Conservation (phyloP, 2,329 filamentous ascomycete genomes). For the Trichoderma harzianum region DNA sequence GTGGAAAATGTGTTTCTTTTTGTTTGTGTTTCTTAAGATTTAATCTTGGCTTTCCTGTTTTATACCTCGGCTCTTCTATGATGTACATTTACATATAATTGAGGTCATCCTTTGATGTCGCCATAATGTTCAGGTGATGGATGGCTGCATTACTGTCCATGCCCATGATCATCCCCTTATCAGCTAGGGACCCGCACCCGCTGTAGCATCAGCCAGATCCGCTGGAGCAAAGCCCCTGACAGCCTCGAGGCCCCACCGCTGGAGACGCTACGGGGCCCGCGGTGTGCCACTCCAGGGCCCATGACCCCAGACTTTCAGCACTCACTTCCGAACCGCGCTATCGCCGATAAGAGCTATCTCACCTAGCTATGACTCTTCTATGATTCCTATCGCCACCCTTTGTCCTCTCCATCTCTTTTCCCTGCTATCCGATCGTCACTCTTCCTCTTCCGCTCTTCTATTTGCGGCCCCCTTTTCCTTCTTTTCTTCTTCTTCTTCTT, state of each 20-base stretch:
- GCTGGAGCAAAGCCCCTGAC: neutral
- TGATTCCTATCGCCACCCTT: neutral
- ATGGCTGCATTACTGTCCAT: neutral
- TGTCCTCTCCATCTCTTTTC: neutral
- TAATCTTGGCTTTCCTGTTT: neutral
- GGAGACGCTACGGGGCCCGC: neutral
- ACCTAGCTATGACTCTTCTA: neutral
- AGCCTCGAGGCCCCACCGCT: neutral
- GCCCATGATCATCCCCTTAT: neutral
- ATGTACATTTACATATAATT: neutral
- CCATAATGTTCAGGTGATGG: neutral
- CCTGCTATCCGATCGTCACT: neutral
- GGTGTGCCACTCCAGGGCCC: neutral
- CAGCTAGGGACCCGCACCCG: neutral
- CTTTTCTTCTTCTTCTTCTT: neutral
- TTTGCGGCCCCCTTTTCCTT: neutral
- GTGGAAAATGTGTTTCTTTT: neutral
- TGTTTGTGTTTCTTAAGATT: neutral
- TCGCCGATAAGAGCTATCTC: slow-evolving; percentile 11
- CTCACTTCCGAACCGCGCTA: neutral
- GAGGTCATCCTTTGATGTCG: neutral
- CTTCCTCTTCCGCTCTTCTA: neutral
- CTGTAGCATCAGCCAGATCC: neutral
- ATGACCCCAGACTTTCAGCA: slow-evolving; percentile 1
- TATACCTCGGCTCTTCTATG: neutral